Conservation (phyloP, 306 rosid genomes). For the Rosa persica region DNA sequence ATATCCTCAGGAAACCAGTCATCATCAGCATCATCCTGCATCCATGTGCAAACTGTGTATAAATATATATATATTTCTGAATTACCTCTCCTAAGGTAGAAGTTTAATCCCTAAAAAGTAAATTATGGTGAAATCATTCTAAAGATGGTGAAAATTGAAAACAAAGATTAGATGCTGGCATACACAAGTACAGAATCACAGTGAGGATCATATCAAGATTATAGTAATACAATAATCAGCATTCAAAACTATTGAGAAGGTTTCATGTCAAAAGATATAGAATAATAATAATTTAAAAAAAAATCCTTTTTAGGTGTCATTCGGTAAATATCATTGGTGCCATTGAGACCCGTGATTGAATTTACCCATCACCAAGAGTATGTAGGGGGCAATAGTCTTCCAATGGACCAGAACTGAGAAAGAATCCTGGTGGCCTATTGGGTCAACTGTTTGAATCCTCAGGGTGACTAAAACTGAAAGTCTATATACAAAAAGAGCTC, state of each 20-base stretch:
- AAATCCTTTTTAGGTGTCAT: neutral
- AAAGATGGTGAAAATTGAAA: neutral
- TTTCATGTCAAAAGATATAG: neutral
- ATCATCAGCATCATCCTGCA: conserved; percentile 81
- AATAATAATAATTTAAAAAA: neutral
- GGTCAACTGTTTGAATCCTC: neutral
- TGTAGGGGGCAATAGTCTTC: neutral
- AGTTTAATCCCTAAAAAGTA: neutral
- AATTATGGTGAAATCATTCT: neutral
- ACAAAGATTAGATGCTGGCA: neutral
- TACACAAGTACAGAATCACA: neutral
- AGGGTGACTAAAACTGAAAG: neutral
- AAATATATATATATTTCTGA: neutral
- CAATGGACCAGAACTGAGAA: neutral
- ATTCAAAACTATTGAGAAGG: neutral
- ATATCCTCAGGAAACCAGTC: conserved; percentile 93
- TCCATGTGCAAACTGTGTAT: conserved; percentile 13
- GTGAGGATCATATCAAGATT: neutral
- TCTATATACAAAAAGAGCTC: neutral
- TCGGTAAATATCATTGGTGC: neutral
- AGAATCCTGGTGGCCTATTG: neutral
- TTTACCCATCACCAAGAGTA: neutral
- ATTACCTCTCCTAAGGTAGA: neutral
- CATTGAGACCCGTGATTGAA: neutral
- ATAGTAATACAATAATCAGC: neutral